These are phyloP conservation scores for Epichloe sp. DNA, from an alignment of 2,329 filamentous ascomycete genomes.

Conservation along the genomic window DNA sequence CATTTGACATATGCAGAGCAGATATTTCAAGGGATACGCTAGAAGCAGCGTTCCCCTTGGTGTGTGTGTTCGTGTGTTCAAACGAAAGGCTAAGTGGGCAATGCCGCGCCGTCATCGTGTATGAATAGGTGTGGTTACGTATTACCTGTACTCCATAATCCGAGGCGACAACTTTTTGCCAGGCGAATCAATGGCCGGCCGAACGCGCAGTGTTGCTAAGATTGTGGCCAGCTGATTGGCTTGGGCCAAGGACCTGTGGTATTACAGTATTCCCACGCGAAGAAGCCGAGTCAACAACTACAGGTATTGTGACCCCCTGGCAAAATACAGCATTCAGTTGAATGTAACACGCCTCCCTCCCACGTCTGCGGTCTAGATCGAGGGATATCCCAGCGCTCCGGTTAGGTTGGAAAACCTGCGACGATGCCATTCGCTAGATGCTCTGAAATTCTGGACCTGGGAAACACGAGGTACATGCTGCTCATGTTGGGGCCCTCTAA, in stretches of 20 bases:
- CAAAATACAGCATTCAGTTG: neutral
- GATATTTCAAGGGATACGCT: no score
- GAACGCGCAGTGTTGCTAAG: neutral
- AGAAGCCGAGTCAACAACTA: neutral
- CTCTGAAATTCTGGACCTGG: neutral
- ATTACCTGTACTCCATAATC: no score
- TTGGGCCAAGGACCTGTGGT: neutral
- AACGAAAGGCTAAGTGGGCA: no score
- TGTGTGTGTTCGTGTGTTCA: no score
- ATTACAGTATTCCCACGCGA: neutral
- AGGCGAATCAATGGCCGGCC: neutral
- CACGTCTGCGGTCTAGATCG: neutral
- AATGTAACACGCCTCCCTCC: slow-evolving; percentile 1
- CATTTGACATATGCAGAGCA: neutral
- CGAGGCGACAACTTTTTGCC: neutral
- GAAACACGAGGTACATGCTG: neutral
- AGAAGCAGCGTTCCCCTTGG: neutral
- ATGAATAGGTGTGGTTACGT: no score
- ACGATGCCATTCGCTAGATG: neutral
- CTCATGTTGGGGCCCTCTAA: neutral
- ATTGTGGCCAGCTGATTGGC: neutral
- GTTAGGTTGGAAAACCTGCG: neutral
- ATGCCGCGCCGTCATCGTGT: no score
- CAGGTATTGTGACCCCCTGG: neutral
- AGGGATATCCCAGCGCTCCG: slow-evolving; percentile 1